Evolutionary conservation across 2,329 filamentous ascomycete species (phyloP), one percentile per base, ranked within the genome.

Genomic region (Botrytis tulipae): DNA sequence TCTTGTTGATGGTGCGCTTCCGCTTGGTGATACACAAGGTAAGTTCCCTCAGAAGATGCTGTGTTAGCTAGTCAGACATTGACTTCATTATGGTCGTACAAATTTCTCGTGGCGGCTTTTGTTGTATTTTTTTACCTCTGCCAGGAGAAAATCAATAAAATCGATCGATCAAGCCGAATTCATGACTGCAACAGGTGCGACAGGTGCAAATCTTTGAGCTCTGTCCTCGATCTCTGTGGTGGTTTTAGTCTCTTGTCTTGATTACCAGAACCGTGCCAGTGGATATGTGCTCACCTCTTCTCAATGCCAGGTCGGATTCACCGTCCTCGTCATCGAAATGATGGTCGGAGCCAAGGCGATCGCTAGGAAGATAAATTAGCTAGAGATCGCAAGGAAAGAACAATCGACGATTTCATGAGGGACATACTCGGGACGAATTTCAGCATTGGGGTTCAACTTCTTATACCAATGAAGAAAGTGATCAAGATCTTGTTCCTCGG

Each of bases 151-250:
- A 40, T 22, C 4, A 3, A 40, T 18, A 9, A 18, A 57, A 57
- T 29, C n/a, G 14, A 18, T 10, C 37, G 32, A 54, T 67, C 7
- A 40, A n/a, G 25, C 14, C 35, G 8, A 18, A 25, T 25, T 67
- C 25, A 54, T 40, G 7, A 25, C 22, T 29, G 57, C 69, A 16
- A 37, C 10, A 14, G 63, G 44, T 37, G 66, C 66, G 14, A 22
- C 14, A n/a, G 14, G 66, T 57, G 29, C 25, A 9, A 40, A 20
- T 40, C 29, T 25, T 5, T 25, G 42, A 29, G 54, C 44, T 46
- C 69, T 62, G 22, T 37, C 32, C 42, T 71, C 69, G 25, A 71
- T 71, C 20, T 71, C 69, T 71, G 42, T 16, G 18, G 1, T 10
- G 3, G 18, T 16, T 4, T 70, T 62, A 70, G 68, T 35, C 48